These are phyloP conservation scores for Diphasiastrum complanatum DNA, from an alignment of 83 land plant genomes.

Conservation along the genomic window DNA sequence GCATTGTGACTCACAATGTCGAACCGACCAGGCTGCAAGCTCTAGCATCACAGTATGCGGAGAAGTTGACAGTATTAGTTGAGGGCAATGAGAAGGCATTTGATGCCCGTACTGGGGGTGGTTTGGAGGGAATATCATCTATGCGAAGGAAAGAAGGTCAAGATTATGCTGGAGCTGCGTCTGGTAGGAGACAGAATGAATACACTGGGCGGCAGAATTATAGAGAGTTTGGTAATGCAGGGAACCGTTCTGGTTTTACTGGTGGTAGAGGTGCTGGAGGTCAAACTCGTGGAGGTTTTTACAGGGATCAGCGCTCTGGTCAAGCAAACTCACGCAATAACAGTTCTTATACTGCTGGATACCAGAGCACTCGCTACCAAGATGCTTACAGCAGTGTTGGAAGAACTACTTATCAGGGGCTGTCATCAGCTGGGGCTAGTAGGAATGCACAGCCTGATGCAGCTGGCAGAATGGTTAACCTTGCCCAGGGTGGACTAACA, in stretches of 20 bases:
- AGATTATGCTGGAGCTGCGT: conserved; percentile 48
- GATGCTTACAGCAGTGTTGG: conserved; percentile 49
- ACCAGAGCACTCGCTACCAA: conserved; percentile 46
- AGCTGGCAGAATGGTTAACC: conserved; percentile 57
- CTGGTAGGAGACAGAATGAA: conserved; percentile 53
- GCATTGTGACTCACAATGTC: conserved; percentile 73
- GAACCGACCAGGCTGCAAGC: conserved; percentile 72
- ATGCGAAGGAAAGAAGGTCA: conserved; percentile 45
- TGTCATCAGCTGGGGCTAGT: conserved; percentile 28
- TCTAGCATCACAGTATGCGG: conserved; percentile 61
- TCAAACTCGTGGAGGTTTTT: conserved; percentile 20
- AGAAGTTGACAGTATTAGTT: conserved; percentile 56
- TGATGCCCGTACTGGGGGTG: conserved; percentile 73
- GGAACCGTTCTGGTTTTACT: conserved; percentile 8
- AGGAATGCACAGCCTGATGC: conserved; percentile 28
- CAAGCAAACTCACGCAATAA: conserved; percentile 20
- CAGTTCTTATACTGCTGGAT: conserved; percentile 26
- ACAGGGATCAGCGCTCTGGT: conserved; percentile 17
- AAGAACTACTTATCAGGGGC: conserved; percentile 48
- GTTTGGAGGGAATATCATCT: conserved; percentile 46
- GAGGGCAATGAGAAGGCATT: conserved; percentile 74
- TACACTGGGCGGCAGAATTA: conserved; percentile 29
- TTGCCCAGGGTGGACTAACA: no score
- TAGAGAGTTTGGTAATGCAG: conserved; percentile 34
- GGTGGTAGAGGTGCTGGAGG: conserved; percentile 13